Conservation (phyloP, 164 flowering plant genomes). For the Aristolochia contorta region DNA sequence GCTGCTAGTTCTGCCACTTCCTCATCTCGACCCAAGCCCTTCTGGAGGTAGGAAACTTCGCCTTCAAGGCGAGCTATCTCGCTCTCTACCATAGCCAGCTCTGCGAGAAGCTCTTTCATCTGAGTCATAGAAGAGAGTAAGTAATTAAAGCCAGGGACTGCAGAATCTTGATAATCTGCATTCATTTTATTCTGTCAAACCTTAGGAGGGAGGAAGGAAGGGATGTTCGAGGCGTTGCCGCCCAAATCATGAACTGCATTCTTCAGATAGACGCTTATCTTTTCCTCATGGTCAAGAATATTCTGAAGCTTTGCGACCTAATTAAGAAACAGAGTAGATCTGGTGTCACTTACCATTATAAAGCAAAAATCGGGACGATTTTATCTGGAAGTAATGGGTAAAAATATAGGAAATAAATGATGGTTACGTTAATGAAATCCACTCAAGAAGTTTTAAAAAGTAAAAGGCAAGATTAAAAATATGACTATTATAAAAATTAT, state of each 20-base stretch:
- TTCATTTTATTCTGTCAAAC: constrained; percentile 8
- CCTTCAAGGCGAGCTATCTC: constrained; percentile 64
- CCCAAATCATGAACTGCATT: constrained; percentile 18
- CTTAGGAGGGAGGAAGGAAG: constrained; percentile 66
- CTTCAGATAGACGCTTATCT: constrained; percentile 49
- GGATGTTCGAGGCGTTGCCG: constrained; percentile 36
- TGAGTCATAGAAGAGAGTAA: constrained; percentile 14
- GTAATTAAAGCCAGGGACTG: not conserved
- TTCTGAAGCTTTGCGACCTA: constrained; percentile 59
- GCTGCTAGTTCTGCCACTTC: constrained; percentile 26
- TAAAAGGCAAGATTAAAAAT: no score
- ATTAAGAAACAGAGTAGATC: not conserved
- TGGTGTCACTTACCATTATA: not conserved
- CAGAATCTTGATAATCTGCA: not conserved
- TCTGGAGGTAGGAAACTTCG: constrained; percentile 44
- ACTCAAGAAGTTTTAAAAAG: no score
- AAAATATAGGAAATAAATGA: no score
- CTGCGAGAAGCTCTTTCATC: constrained; percentile 64
- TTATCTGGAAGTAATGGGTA: no score
- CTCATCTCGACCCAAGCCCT: constrained; percentile 28
- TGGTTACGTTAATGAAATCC: no score
- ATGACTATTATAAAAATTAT: no score
- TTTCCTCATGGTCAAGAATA: constrained; percentile 60
- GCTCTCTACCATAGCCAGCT: constrained; percentile 67
- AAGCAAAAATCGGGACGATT: not conserved